Base-by-base conservation (phyloP, 2,329 filamentous ascomycete genomes). In the Scytalidium lignicola region DNA sequence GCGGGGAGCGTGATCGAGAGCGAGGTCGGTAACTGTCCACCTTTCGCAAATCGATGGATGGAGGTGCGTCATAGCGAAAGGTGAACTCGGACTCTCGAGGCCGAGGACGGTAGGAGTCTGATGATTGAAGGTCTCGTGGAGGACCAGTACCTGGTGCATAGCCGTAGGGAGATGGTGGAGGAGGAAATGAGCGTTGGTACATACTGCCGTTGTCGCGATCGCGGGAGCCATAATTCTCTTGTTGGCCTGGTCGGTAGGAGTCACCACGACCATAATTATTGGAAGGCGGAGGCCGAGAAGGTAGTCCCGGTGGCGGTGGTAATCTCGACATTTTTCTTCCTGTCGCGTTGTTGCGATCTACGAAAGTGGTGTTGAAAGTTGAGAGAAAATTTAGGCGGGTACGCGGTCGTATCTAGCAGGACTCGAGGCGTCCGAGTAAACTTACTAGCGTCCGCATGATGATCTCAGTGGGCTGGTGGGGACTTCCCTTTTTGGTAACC, bases 41-140 rank as follows among this genome's bases (percentile, higher is more conserved):
- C 10, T 55, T 53, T 44, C 54, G 47, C 41, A 54, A 56, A 41
- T 65, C 55, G 44, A 65, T 46, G 20, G 55, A 52, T 20, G 58
- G 52, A 37, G 64, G 63, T 8, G 63, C 55, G 43, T 65, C 61
- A 37, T 59, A 56, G 26, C 60, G 59, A 44, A 66, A 65, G 48
- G 52, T 53, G 48, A 66, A 66, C 37, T 44, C 45, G 43, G 44
- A 42, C 50, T 46, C 10, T 54, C 44, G 41, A 46, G 52, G 46
- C n/a, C 28, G 48, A 37, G 48, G 56, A 22, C 56, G 53, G 47
- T 62, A 60, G 5, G 43, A 46, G 46, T 58, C 56, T n/a, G 40
- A 20, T 21, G 26, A 19, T 44, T 20, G 32, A 13, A 13, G 19
- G 19, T 49, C 44, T 22, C 44, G 44, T 44, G 51, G 42, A 10